These are phyloP conservation scores for Thermomucor indicae-seudaticae DNA, from an alignment of 371 early-diverging fungal species.

Conservation along the genomic window DNA sequence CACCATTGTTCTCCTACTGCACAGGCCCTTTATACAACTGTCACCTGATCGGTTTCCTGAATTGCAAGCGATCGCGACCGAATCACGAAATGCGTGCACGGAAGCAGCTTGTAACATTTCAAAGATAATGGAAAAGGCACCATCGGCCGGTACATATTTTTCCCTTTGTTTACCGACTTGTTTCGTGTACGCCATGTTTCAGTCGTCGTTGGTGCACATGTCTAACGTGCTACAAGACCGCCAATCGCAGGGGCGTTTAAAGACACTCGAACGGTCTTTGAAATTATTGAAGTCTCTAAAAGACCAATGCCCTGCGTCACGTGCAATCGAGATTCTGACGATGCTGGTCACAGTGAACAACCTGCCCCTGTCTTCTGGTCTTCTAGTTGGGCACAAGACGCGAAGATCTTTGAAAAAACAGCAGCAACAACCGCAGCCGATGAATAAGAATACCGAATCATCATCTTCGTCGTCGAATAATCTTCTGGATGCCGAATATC, in stretches of 20 bases:
- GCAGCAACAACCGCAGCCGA: neutral
- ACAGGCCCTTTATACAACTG: constrained; percentile 48
- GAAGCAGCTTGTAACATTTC: constrained; percentile 28
- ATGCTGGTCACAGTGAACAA: constrained; percentile 29
- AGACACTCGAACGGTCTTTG: constrained; percentile 20
- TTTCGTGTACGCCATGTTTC: constrained; percentile 48
- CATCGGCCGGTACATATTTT: constrained; percentile 16
- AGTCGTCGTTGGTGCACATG: constrained; percentile 32
- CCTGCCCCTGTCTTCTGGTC: constrained; percentile 5
- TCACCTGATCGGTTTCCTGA: constrained; percentile 12
- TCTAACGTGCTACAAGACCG: constrained; percentile 26
- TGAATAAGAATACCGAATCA: neutral
- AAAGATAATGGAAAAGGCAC: constrained; percentile 20
- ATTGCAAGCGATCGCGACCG: constrained; percentile 22
- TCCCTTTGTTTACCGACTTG: constrained; percentile 37
- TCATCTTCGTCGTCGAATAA: neutral
- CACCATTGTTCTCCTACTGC: constrained; percentile 46
- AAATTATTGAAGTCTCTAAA: constrained; percentile 20
- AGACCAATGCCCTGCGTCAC: constrained; percentile 22
- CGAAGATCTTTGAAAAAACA: neutral
- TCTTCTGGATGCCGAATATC: constrained; percentile 10
- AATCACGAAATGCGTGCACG: constrained; percentile 26
- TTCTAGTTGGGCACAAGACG: neutral
- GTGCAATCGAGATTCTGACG: constrained; percentile 30
- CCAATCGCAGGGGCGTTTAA: constrained; percentile 6